Evolutionary conservation across 371 early-diverging fungal genomes (phyloP).

Genomic region (Actinomortierella wolfii): DNA sequence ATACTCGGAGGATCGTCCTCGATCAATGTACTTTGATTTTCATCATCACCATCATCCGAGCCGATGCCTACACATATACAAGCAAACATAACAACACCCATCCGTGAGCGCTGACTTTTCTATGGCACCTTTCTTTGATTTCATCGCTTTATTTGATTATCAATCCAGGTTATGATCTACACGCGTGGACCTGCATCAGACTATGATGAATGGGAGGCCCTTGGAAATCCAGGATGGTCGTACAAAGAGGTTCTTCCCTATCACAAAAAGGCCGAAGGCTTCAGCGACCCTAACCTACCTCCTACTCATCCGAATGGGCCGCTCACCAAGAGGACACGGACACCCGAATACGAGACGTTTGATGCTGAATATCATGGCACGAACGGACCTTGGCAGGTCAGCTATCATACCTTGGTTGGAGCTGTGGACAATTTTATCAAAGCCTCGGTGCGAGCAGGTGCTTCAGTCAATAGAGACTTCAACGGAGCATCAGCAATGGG

Average conservation of each 20-base stretch:
- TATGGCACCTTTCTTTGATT: not conserved
- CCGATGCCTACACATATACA: not conserved
- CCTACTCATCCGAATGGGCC: conserved; percentile 19
- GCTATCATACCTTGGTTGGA: conserved; percentile 15
- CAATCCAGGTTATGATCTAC: conserved; percentile 43
- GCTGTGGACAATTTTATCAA: conserved; percentile 15
- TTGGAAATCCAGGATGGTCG: conserved; percentile 41
- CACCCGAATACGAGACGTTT: conserved; percentile 20
- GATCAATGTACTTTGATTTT: too few relatives aligned
- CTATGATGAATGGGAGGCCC: conserved; percentile 42
- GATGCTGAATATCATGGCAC: conserved; percentile 35
- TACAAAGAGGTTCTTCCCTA: conserved; percentile 36
- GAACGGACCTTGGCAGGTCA: conserved; percentile 35
- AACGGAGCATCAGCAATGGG: conserved; percentile 33
- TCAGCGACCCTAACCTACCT: conserved; percentile 29
- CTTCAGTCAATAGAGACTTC: conserved; percentile 24
- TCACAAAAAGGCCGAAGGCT: conserved; percentile 35
- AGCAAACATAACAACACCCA: too few relatives aligned
- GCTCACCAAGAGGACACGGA: conserved; percentile 14
- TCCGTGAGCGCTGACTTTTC: too few relatives aligned
- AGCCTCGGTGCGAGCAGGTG: conserved; percentile 20
- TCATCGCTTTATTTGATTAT: not conserved
- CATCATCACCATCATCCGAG: too few relatives aligned
- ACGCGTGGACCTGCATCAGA: conserved; percentile 48
- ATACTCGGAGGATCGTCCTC: conserved; percentile 24